Conservation (phyloP, 345 rosid species). For the Rhizophora mangle region DNA sequence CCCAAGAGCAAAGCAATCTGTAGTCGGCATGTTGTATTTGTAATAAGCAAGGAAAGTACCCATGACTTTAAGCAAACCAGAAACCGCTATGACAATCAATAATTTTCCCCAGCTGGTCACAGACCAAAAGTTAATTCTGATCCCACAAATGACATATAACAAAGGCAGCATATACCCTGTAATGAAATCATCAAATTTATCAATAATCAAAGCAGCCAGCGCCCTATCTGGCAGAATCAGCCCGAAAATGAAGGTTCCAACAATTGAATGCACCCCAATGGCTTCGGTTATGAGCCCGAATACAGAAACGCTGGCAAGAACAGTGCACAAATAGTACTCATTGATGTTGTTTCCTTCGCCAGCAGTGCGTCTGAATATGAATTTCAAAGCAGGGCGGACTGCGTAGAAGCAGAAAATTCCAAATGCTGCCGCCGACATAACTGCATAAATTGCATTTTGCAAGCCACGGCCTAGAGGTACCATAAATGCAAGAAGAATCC, state of each 20-base stretch:
- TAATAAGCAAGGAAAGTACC: conserved; percentile 1
- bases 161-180: conserved; percentile 42
- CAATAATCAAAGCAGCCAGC: conserved; percentile 29
- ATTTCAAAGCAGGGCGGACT: conserved; percentile 20
- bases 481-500: conserved; percentile 21
- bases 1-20: conserved; percentile 24
- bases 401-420: conserved; percentile 11
- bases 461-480: background rate
- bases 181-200: conserved; percentile 38
- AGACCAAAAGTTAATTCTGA: conserved; percentile 7
- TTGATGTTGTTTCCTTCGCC: background rate
- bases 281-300: conserved; percentile 34
- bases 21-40: background rate
- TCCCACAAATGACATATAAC: conserved; percentile 32
- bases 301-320: conserved; percentile 28
- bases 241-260: conserved; percentile 55
- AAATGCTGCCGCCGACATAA: conserved; percentile 5
- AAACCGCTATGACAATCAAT: background rate
- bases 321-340: conserved; percentile 9
- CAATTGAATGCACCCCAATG: conserved; percentile 34
- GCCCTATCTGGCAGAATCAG: conserved; percentile 38
- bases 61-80: conserved; percentile 5
- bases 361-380: conserved; percentile 12
- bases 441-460: background rate
- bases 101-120: background rate